Evolutionary conservation across 2,329 filamentous ascomycete species (phyloP).

Genomic region (Paecilomyces formosus): DNA sequence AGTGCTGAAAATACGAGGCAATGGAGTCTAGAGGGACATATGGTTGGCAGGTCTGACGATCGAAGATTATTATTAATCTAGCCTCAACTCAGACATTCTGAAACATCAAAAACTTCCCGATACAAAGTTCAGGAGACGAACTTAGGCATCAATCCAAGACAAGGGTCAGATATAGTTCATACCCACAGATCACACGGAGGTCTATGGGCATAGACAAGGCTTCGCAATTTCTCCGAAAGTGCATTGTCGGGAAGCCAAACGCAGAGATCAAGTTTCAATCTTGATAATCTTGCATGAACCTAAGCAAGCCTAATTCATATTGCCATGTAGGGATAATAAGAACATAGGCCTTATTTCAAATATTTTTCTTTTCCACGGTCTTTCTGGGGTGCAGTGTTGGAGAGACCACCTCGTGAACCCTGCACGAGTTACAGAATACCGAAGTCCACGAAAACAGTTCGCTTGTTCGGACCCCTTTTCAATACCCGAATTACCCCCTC

Average conservation of each 20-base stretch:
- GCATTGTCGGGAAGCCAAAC: background rate
- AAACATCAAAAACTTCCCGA: background rate
- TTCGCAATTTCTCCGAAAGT: background rate
- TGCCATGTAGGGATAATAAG: no score
- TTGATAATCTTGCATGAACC: background rate
- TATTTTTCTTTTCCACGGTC: background rate
- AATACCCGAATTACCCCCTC: background rate
- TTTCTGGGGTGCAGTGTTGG: background rate
- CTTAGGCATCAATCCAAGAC: background rate
- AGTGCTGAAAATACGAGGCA: no score
- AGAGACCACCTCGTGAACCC: background rate
- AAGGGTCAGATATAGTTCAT: background rate
- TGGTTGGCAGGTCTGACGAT: background rate
- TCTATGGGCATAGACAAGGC: background rate
- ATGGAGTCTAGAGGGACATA: no score
- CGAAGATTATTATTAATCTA: background rate
- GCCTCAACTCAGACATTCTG: background rate
- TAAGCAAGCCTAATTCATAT: background rate
- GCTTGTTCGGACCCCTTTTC: background rate
- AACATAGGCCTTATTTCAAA: background rate
- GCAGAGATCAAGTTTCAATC: background rate
- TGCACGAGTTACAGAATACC: background rate
- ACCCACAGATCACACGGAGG: background rate
- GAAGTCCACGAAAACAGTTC: background rate
- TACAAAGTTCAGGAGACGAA: background rate